Evolutionary conservation across 169 alveolate genomes (phyloP).

Genomic region (Plasmodium relictum): DNA sequence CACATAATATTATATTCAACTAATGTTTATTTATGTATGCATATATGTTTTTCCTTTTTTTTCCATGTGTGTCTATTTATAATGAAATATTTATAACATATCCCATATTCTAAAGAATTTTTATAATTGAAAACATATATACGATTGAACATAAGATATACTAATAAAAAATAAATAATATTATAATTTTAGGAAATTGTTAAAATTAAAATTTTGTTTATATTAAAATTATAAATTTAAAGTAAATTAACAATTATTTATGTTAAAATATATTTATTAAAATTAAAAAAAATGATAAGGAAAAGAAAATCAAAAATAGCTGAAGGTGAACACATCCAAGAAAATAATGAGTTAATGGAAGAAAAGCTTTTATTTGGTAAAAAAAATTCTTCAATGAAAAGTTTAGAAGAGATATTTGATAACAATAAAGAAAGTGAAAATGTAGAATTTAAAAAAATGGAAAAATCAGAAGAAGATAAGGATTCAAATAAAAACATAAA

Average conservation of each 20-base stretch:
- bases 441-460: background rate
- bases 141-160: background rate
- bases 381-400: conserved; percentile 30
- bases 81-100: conserved; percentile 4
- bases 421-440: background rate
- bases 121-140: conserved; percentile 12
- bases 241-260: background rate
- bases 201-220: background rate
- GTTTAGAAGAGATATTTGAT: conserved; percentile 17
- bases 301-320: conserved; percentile 63
- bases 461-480: background rate
- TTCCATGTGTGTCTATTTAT: conserved; percentile 38
- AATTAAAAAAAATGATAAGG: conserved; percentile 35
- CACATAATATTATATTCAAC: background rate
- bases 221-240: background rate
- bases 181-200: background rate
- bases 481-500: conserved; percentile 6
- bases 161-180: background rate
- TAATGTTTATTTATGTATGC: conserved; percentile 8
- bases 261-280: too few species aligned
- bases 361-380: conserved; percentile 15
- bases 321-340: conserved; percentile 40
- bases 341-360: conserved; percentile 38
- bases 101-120: background rate
- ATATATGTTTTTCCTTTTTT: background rate